phyloP scores from a whole-genome alignment of 805 yeast species.

The Dipodascus albidus region DNA sequence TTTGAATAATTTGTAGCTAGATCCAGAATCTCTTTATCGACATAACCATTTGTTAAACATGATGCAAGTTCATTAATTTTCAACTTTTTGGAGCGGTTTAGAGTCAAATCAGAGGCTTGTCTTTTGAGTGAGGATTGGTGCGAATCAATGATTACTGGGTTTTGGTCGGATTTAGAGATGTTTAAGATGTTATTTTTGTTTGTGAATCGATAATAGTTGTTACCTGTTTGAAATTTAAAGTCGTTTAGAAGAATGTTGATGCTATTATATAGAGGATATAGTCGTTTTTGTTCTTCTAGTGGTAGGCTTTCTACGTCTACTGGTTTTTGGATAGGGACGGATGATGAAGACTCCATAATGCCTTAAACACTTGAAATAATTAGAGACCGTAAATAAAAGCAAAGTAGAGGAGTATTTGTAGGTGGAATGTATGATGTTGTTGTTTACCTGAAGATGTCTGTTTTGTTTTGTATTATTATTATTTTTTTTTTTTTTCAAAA shows the following conservation, averaged over 20 bases:
- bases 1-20: constrained; percentile 16
- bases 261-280: background rate
- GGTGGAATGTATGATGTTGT: no score
- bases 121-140: background rate
- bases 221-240: background rate
- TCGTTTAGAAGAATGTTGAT: background rate
- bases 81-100: background rate
- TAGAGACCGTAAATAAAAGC: no score
- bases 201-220: background rate
- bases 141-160: background rate
- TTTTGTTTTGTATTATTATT: no score
- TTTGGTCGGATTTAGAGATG: background rate
- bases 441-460: no score
- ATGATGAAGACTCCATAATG: background rate
- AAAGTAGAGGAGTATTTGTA: no score
- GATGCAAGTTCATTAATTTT: background rate
- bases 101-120: background rate
- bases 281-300: background rate
- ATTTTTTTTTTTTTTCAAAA: no score
- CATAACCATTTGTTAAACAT: background rate
- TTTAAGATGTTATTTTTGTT: background rate
- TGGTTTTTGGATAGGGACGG: background rate
- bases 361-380: no score
- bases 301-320: background rate
- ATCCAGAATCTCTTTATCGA: background rate